Conservation (phyloP, 352 stramenopile species). For the Globisporangium nagaii region DNA sequence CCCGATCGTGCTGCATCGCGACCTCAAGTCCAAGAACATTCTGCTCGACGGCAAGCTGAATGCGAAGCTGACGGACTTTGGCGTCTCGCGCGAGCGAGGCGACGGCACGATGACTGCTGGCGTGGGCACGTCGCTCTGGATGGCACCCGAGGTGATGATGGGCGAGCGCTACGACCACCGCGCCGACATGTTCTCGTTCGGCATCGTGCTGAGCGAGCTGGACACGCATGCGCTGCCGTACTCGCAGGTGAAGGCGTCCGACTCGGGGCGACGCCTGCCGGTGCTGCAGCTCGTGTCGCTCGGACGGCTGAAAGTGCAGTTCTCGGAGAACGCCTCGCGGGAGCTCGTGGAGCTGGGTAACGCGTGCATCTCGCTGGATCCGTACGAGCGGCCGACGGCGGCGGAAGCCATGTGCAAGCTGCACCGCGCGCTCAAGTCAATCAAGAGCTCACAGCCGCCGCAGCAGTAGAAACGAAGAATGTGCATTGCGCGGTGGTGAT, state of each 20-base stretch:
- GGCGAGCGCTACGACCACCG: constrained; percentile 33
- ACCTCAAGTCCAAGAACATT: constrained; percentile 48
- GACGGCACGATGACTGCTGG: constrained; percentile 31
- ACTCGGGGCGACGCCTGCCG: constrained; percentile 17
- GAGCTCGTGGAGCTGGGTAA: constrained; percentile 21
- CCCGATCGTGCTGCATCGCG: constrained; percentile 26
- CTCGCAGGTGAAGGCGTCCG: constrained; percentile 12
- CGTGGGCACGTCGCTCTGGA: constrained; percentile 34
- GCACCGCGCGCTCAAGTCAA: constrained; percentile 28
- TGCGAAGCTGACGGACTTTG: constrained; percentile 48
- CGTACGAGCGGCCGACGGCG: constrained; percentile 24
- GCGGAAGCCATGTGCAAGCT: constrained; percentile 29
- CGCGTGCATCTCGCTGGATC: constrained; percentile 29
- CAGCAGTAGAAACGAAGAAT: background rate
- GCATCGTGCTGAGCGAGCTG: constrained; percentile 34
- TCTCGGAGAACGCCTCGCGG: constrained; percentile 19
- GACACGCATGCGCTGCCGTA: constrained; percentile 36
- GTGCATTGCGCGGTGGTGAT: no score
- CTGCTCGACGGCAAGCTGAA: constrained; percentile 20
- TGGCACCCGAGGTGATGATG: constrained; percentile 42
- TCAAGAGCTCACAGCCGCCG: background rate
- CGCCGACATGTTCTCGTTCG: constrained; percentile 48
- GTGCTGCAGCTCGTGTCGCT: constrained; percentile 38
- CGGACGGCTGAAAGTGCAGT: constrained; percentile 21
- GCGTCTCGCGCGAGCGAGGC: constrained; percentile 24